phyloP scores from a whole-genome alignment of 2,329 filamentous ascomycete species.

The Ceratocystis diversiconidia region DNA sequence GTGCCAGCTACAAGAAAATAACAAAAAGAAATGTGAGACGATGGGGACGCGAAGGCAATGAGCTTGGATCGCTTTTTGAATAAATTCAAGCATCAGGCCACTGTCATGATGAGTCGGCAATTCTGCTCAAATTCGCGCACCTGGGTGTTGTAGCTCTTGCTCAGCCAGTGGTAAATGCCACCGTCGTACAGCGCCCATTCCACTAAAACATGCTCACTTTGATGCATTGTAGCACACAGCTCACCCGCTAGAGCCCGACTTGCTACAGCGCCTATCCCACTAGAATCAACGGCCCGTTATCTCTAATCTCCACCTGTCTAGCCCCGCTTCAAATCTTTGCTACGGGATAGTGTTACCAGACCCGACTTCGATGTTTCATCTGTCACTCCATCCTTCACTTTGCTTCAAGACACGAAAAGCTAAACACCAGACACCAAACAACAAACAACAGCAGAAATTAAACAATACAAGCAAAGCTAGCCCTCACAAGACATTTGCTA shows the following conservation, averaged over 20 bases:
- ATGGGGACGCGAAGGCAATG: neutral
- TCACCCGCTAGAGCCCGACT: neutral
- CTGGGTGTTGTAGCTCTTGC: no score
- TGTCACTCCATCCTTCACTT: no score
- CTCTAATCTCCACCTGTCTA: neutral
- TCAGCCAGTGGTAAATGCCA: neutral
- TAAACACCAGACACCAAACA: no score
- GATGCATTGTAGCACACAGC: neutral
- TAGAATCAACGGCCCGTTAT: neutral
- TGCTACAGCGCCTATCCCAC: neutral
- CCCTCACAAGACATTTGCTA: neutral
- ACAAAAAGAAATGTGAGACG: neutral
- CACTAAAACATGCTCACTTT: neutral
- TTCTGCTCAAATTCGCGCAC: slow-evolving; percentile 17
- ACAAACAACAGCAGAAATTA: neutral
- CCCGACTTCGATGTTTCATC: no score
- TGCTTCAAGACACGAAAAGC: no score
- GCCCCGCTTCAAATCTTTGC: neutral
- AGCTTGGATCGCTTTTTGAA: neutral
- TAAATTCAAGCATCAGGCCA: neutral
- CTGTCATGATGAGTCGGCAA: neutral
- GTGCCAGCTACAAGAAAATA: neutral
- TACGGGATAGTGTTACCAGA: neutral
- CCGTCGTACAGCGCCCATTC: neutral
- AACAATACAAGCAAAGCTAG: neutral